Evolutionary conservation across 768 basidiomycete genomes (phyloP).

Genomic region (Lyophyllum decastes): DNA sequence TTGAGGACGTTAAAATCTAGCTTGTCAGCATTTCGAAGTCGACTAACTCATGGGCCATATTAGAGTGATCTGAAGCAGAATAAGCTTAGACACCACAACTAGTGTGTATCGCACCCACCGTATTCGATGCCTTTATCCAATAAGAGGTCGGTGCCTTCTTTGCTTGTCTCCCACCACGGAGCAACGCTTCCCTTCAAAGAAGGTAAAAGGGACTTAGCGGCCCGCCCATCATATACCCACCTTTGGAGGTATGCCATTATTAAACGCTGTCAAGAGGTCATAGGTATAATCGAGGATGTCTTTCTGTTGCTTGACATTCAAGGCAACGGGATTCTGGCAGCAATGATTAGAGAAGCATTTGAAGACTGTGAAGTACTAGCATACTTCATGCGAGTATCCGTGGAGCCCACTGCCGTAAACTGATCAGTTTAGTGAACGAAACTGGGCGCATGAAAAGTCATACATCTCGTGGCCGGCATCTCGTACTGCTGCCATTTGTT

Average conservation of each 20-base stretch:
- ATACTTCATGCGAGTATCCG: slow-evolving; percentile 71
- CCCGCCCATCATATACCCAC: slow-evolving; percentile 11
- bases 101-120: slow-evolving; percentile 35
- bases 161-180: slow-evolving; percentile 81
- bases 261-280: slow-evolving; percentile 66
- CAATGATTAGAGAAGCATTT: background rate
- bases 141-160: slow-evolving; percentile 62
- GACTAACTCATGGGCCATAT: slow-evolving; percentile 19
- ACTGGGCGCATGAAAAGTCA: slow-evolving; percentile 6
- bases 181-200: slow-evolving; percentile 55
- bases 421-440: background rate
- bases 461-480: slow-evolving; percentile 77
- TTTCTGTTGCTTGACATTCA: slow-evolving; percentile 67
- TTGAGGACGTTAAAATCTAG: slow-evolving; percentile 17
- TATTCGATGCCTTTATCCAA: slow-evolving; percentile 77
- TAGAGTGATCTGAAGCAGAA: slow-evolving; percentile 8
- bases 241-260: slow-evolving; percentile 57
- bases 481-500: slow-evolving; percentile 66
- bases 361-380: background rate
- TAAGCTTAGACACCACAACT: background rate
- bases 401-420: slow-evolving; percentile 53
- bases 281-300: slow-evolving; percentile 70
- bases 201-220: background rate
- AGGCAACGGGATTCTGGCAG: slow-evolving; percentile 54
- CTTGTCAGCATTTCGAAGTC: slow-evolving; percentile 8